phyloP scores from a whole-genome alignment of 179 eudicot species.

The Spergularia azorica region DNA sequence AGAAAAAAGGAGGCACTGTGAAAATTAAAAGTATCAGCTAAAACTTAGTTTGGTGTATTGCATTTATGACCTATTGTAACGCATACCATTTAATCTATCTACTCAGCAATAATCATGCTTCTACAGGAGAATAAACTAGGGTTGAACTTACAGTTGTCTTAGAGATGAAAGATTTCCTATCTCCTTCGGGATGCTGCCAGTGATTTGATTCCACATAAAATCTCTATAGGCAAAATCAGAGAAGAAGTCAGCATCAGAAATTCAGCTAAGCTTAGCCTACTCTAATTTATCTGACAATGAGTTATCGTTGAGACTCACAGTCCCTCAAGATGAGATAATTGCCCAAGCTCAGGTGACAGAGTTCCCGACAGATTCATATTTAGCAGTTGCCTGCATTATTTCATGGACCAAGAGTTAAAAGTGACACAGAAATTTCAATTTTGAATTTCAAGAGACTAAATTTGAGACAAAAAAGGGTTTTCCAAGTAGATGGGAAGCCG shows the following conservation, averaged over 20 bases:
- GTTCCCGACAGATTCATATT: constrained; percentile 67
- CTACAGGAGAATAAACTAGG: constrained; percentile 1
- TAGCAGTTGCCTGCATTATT: constrained; percentile 54
- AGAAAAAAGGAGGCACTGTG: too few species aligned
- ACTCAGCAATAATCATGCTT: background rate
- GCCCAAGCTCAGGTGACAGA: constrained; percentile 66
- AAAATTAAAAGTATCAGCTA: too few species aligned
- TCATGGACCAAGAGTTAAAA: background rate
- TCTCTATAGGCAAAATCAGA: constrained; percentile 43
- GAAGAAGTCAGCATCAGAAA: constrained; percentile 12
- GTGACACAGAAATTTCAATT: background rate
- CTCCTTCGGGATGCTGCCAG: constrained; percentile 81
- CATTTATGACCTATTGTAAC: background rate
- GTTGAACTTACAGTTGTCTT: constrained; percentile 62
- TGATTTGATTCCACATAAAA: constrained; percentile 78
- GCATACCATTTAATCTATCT: background rate
- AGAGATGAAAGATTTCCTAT: constrained; percentile 69
- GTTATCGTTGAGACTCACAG: constrained; percentile 46
- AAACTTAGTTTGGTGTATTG: too few species aligned
- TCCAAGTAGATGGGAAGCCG: too few species aligned
- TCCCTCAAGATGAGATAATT: constrained; percentile 53
- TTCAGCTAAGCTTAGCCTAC: background rate
- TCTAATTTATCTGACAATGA: background rate
- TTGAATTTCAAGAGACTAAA: too few species aligned
- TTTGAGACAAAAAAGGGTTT: too few species aligned